A percentile compares a stretch with the other conserved stretches of the same genome.
phyloP scores from a whole-genome alignment of 2,329 filamentous ascomycete genomes.

The Pleoardoris graminearum region DNA sequence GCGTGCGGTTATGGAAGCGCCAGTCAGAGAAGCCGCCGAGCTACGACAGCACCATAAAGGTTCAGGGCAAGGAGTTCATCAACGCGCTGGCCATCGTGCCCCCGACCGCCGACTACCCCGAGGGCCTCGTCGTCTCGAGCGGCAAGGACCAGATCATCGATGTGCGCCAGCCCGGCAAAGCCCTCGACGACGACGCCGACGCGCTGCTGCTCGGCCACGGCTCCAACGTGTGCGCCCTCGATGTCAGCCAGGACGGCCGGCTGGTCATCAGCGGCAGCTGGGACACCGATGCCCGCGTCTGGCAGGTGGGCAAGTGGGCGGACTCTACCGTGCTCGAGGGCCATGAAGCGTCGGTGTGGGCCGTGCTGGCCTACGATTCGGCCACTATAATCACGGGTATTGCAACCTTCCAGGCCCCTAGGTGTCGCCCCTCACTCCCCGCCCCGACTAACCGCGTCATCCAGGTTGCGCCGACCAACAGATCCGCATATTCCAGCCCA shows the following conservation, averaged over 20 bases:
- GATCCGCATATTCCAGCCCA: slow-evolving; percentile 77
- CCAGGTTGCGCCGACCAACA: slow-evolving; percentile 83
- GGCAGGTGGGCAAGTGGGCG: slow-evolving; percentile 86
- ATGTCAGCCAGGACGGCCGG: slow-evolving; percentile 71
- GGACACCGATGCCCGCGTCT: slow-evolving; percentile 86
- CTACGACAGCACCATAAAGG: slow-evolving; percentile 78
- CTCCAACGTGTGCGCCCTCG: slow-evolving; percentile 85
- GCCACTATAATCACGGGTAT: slow-evolving; percentile 75
- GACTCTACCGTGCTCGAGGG: slow-evolving; percentile 70
- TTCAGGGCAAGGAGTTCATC: slow-evolving; percentile 81
- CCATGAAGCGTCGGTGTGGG: slow-evolving; percentile 85
- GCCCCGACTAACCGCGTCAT: slow-evolving; percentile 9
- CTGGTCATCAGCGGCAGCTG: slow-evolving; percentile 90
- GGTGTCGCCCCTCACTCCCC: not conserved
- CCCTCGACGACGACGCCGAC: slow-evolving; percentile 75
- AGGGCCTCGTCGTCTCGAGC: slow-evolving; percentile 83
- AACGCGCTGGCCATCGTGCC: slow-evolving; percentile 80
- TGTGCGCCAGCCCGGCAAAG: slow-evolving; percentile 71
- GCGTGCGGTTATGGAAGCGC: slow-evolving; percentile 83
- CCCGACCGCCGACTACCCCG: slow-evolving; percentile 67
- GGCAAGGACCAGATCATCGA: slow-evolving; percentile 94
- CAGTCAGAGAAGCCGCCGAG: slow-evolving; percentile 65
- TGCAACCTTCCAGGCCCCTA: not conserved
- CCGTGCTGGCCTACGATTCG: slow-evolving; percentile 81
- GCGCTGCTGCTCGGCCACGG: slow-evolving; percentile 83